Percentiles rank a stretch among this genome's conserved stretches.
These are phyloP conservation scores for Camellia sinensis DNA, from an alignment of 148 eudicot species.

Conservation along the genomic window DNA sequence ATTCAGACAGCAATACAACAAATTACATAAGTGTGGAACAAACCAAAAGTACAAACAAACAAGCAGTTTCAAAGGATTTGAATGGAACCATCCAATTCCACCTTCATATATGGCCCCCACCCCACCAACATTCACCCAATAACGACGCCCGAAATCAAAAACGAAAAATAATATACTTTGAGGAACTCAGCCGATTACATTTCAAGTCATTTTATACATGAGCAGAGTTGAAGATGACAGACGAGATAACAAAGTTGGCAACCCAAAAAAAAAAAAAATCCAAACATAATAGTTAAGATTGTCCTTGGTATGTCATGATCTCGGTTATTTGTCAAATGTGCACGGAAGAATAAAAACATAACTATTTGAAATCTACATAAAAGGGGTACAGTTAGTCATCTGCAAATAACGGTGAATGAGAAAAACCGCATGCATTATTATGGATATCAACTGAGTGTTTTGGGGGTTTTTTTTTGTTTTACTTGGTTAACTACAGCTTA, in stretches of 20 bases:
- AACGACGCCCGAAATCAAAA: not conserved
- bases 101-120: not conserved
- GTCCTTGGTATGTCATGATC: not conserved
- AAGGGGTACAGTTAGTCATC: too few relatives aligned
- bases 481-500: too few relatives aligned
- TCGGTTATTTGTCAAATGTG: not conserved
- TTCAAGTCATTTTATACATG: not conserved
- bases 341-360: not conserved
- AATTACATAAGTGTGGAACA: not conserved
- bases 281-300: not conserved
- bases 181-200: not conserved
- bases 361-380: too few relatives aligned
- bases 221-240: not conserved
- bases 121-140: too few relatives aligned
- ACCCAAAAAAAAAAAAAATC: not conserved
- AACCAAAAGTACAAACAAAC: not conserved
- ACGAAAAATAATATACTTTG: not conserved
- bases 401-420: too few relatives aligned
- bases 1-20: slow-evolving; percentile 3
- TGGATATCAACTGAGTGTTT: not conserved
- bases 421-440: not conserved
- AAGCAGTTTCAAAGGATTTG: not conserved
- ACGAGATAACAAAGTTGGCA: not conserved
- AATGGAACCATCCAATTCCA: not conserved
- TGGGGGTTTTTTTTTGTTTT: not conserved